A percentile compares a stretch with the other conserved stretches of the same genome.
phyloP scores from a whole-genome alignment of 78 protist genomes.

The Dictyostelium purpureum region DNA sequence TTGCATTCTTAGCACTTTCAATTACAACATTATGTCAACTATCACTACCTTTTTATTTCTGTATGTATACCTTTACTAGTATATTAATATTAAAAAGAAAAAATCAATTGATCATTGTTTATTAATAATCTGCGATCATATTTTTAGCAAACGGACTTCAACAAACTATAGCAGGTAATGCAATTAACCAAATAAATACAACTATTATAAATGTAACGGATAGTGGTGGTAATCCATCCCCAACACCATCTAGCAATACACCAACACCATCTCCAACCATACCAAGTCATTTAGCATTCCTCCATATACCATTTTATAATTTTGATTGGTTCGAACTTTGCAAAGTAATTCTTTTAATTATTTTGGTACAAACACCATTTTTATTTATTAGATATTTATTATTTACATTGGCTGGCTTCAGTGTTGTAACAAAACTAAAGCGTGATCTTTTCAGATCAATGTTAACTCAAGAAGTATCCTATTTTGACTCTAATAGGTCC shows the following conservation, averaged over 20 bases:
- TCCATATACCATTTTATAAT: neutral
- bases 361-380: conserved; percentile 51
- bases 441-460: conserved; percentile 44
- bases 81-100: no score
- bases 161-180: neutral
- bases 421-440: conserved; percentile 42
- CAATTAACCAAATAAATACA: neutral
- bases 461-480: conserved; percentile 48
- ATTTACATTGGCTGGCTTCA: conserved; percentile 58
- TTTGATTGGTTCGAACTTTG: conserved; percentile 51
- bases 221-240: neutral
- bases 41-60: conserved; percentile 52
- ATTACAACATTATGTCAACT: conserved; percentile 61
- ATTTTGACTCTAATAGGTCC: conserved; percentile 39
- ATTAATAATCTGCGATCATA: neutral
- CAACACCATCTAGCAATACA: neutral
- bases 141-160: neutral
- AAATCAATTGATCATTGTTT: neutral
- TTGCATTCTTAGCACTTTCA: conserved; percentile 40
- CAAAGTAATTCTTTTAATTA: conserved; percentile 14
- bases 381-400: conserved; percentile 31
- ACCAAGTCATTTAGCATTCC: neutral
- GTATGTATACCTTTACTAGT: neutral
- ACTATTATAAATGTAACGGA: neutral
- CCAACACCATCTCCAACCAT: neutral